phyloP scores from a whole-genome alignment of 345 rosid genomes.

The Dimocarpus longan region DNA sequence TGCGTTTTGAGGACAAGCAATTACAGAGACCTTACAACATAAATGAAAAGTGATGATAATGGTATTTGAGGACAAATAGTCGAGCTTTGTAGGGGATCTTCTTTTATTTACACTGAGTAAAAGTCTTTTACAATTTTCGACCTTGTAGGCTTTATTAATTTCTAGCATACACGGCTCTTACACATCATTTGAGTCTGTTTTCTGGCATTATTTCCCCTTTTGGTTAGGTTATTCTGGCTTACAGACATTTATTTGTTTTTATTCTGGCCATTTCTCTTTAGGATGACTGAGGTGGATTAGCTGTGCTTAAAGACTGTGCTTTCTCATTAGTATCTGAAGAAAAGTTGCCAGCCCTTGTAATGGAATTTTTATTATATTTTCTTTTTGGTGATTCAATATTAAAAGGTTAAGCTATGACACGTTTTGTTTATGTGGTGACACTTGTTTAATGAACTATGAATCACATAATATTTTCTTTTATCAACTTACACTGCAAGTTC shows the following conservation, averaged over 20 bases:
- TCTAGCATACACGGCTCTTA: neutral
- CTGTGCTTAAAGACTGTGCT: neutral
- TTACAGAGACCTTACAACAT: neutral
- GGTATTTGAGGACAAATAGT: neutral
- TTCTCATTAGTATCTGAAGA: neutral
- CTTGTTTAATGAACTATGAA: neutral
- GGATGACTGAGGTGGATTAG: neutral
- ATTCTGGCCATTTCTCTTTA: neutral
- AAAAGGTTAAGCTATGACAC: neutral
- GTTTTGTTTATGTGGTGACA: neutral
- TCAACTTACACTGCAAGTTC: neutral
- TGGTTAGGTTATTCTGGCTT: neutral
- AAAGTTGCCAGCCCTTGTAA: neutral
- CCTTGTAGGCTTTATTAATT: neutral
- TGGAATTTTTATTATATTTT: neutral
- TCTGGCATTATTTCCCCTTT: neutral
- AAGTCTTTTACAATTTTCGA: neutral
- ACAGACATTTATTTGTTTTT: neutral
- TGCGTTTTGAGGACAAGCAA: neutral
- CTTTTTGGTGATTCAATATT: neutral
- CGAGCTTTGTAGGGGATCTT: neutral
- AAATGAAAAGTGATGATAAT: neutral
- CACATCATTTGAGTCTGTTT: neutral
- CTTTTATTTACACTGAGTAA: neutral
- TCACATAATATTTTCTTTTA: neutral